Evolutionary conservation across 352 stramenopile species (phyloP), one percentile per base, ranked within the genome.

Genomic region (Globisporangium ultimum): DNA sequence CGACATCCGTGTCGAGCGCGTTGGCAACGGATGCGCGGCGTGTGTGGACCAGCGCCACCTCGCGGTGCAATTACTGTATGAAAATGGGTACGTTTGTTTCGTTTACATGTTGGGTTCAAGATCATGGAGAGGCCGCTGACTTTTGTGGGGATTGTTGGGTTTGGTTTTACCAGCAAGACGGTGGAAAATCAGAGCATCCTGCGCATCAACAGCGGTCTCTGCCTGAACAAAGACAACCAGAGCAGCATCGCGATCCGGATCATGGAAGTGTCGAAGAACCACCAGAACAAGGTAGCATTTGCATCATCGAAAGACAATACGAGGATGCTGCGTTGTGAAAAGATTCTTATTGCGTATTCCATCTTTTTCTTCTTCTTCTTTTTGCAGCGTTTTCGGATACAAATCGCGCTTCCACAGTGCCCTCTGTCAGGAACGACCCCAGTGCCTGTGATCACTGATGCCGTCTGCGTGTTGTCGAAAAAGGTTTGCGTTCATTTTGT

Each of bases 231-330:
- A 51, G 60, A 80, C 34, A 64, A 78, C 48, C 52, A 72, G 21
- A 92, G 76, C 56, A 64, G 64, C 9, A 48, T 92, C 12, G 72
- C 67, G 42, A 63, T 92, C 32, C 83, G 83, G 17, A 90, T 92
- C 59, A 84, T 84, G 55, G 78, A 92, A 48, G 83, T 92, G 6
- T 92, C 83, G 38, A 92, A 92, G 67, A 92, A 92, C 63, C 80
- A 92, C 48, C 70, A 89, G 55, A 92, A 92, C 67, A 80, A 89
- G 80, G 80, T 90, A 60, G n/a, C 34, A 32, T 12, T 34, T 61
- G 21, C 5, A 8, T 3, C 28, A n/a, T 51, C n/a, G n/a, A 10
- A 8, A 45, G 40, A 4, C 40, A 45, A 18, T 15, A n/a, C 40
- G 40, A 18, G 12, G 18, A 8, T 40, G 3, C 41, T 36, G 9